Base-by-base conservation (phyloP, 345 rosid genomes). In the Aquilaria sinensis region DNA sequence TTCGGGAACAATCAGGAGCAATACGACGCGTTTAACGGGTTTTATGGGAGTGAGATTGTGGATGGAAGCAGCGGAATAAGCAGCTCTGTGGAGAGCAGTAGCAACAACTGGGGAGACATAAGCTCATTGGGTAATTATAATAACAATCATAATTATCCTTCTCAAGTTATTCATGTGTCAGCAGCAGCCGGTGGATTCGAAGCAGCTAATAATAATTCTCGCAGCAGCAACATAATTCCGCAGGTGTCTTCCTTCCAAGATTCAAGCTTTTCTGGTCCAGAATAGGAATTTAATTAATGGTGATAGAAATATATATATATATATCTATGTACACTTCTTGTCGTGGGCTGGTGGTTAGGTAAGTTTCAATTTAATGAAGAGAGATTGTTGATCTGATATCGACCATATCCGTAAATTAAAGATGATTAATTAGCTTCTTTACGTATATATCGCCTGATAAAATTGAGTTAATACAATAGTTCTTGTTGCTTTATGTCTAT, bases 101-200 rank as follows among this genome's bases (percentile, higher is more conserved):
- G 85, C 55, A 72, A 62, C 52, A 80, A 77, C 50, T 87, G 88
- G 88, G 85, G 76, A 46, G 82, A 84, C 57, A 75, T 73, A 12
- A 76, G 74, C 50, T 70, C 83, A 57, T 65, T 82, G 57, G 72
- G 62, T 53, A 81, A 75, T 37, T 37, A 37, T 37, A 37, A 37
- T 37, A 9, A 37, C 43, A 37, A 37, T 37, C 5, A 37, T 37
- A 4, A 37, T 37, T 9, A 5, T 37, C 43, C 23, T 78, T 76
- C 88, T 13, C 76, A 65, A 41, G 65, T 71, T 56, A 57, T 59
- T 56, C 59, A 75, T 50, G 74, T 64, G 10, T 69, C 60, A 62
- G 74, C 68, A 63, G 61, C 53, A 72, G 75, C 70, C 66, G 23
- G 23, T 23, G 23, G 23, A 23, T 23, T 23, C 23, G 23, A 23